Base-by-base conservation (phyloP, 176 grass and related monocot species). In the Thinopyrum elongatum region DNA sequence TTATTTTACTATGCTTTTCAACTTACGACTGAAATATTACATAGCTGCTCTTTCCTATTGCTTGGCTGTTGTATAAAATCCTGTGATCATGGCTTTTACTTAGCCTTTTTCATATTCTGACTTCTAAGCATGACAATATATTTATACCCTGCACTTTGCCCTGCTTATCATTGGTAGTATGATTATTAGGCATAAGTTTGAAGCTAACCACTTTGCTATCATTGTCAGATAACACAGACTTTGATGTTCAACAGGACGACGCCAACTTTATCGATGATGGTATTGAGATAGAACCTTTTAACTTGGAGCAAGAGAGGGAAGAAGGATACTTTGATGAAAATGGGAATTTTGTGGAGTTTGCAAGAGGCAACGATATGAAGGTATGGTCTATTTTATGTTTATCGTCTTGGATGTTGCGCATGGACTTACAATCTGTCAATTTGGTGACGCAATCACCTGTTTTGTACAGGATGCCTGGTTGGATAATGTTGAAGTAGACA, bases 301-400 rank as follows among this genome's bases (percentile, higher is more conserved):
- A 96, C 91, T 82, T 98, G 90, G 92, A 96, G 33, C 85, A 91
- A 82, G 97, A 98, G 77, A 98, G 94, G 55, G 93, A 98, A 70
- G 97, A 98, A 89, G 95, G 95, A 2, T 98, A 98, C 66, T 98
- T 98, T 34, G 97, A 98, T 87, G 91, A 86, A 7, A 92, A 84
- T 55, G 95, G 95, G n/a, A 98, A 98, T 68, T 98, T 88, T 87
- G 93, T 95, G 64, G 95, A 95, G 81, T 98, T 86, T 78, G 82
- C 89, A 80, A 94, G 78, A 84, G 82, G 89, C 79, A 91, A 94
- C 74, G 81, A 98, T 80, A 92, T 98, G 67, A 91, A 95, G 94
- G 97, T 95, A 80, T 23, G 80, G 36, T 8, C 19, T 15, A 6
- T 84, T 87, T 75, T 83, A 9, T 79, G 47, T 70, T 88, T 55